A percentile compares a stretch with the other conserved stretches of the same genome.
Evolutionary conservation across 352 stramenopile genomes (phyloP).

Genomic region (Pythium sp.): DNA sequence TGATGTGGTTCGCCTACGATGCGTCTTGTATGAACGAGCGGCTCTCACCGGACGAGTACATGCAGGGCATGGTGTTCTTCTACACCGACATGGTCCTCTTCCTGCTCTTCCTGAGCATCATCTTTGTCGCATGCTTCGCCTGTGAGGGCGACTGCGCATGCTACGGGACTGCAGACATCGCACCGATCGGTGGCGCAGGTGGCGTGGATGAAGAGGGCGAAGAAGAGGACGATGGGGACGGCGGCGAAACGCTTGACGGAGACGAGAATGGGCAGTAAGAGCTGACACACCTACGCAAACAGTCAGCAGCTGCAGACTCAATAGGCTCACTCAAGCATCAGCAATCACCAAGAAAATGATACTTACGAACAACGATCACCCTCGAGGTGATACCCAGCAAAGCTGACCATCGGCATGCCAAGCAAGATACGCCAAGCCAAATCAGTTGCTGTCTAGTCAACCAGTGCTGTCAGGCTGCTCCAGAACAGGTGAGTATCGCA

Average conservation of each 20-base stretch:
- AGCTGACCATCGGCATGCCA: background rate
- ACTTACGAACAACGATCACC: conserved; percentile 1
- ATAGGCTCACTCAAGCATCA: background rate
- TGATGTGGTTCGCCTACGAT: conserved; percentile 82
- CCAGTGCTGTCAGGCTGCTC: background rate
- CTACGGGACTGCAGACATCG: conserved; percentile 68
- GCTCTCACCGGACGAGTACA: conserved; percentile 75
- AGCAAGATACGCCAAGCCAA: background rate
- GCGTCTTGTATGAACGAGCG: conserved; percentile 77
- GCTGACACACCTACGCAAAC: background rate
- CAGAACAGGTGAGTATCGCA: conserved; percentile 1
- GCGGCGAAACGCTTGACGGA: conserved; percentile 25
- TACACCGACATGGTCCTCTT: conserved; percentile 85
- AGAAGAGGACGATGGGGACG: conserved; percentile 21
- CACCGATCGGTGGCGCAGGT: conserved; percentile 37
- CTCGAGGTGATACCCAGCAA: conserved; percentile 2
- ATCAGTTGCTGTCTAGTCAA: background rate
- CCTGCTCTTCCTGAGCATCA: conserved; percentile 72
- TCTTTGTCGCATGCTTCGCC: conserved; percentile 74
- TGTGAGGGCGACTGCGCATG: conserved; percentile 75
- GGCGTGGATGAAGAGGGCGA: conserved; percentile 16
- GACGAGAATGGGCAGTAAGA: conserved; percentile 16
- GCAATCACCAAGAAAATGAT: background rate
- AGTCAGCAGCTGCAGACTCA: background rate
- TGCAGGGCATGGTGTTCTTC: conserved; percentile 83